Evolutionary conservation across 1,284 basidiomycete genomes (phyloP).

Genomic region (Quambalaria eucalypti): DNA sequence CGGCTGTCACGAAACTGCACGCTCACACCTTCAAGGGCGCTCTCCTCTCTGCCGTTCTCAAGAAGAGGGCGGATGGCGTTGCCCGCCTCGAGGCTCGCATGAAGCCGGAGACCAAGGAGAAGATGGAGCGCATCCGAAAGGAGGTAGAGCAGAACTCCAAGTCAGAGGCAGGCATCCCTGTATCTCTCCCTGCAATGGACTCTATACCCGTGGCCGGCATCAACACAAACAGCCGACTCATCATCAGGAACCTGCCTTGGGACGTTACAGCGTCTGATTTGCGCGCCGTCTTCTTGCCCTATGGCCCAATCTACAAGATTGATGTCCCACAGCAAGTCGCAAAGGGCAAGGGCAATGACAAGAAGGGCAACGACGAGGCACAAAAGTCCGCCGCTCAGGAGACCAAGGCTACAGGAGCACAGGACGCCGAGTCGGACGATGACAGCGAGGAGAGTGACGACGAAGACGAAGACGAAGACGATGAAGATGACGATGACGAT

Average conservation of each 20-base stretch:
- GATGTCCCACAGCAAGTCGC: slow-evolving; percentile 57
- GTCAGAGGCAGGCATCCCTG: slow-evolving; percentile 20
- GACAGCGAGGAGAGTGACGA: slow-evolving; percentile 9
- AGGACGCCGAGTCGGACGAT: slow-evolving; percentile 4
- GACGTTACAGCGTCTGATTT: slow-evolving; percentile 64
- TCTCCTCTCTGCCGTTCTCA: slow-evolving; percentile 76
- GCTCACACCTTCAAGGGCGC: slow-evolving; percentile 87
- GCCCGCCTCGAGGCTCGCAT: slow-evolving; percentile 53
- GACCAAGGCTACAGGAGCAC: slow-evolving; percentile 50
- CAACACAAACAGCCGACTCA: slow-evolving; percentile 68
- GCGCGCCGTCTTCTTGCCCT: slow-evolving; percentile 74
- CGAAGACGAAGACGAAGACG: slow-evolving; percentile 15
- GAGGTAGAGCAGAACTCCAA: slow-evolving; percentile 23
- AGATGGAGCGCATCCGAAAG: slow-evolving; percentile 48
- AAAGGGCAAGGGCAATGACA: slow-evolving; percentile 1
- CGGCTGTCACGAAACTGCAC: slow-evolving; percentile 73
- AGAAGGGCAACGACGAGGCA: neutral
- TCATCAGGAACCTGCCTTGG: slow-evolving; percentile 81
- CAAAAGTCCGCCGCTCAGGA: slow-evolving; percentile 42
- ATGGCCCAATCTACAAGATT: slow-evolving; percentile 78
- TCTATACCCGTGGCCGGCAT: slow-evolving; percentile 42
- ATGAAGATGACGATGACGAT: slow-evolving; percentile 30
- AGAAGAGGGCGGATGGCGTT: slow-evolving; percentile 65
- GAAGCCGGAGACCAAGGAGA: slow-evolving; percentile 47
- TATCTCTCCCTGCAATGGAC: slow-evolving; percentile 18